A percentile compares a stretch with the other conserved stretches of the same genome.
Evolutionary conservation across 2,329 filamentous ascomycete species (phyloP).

Genomic region (Verticillium zaregamsianum): DNA sequence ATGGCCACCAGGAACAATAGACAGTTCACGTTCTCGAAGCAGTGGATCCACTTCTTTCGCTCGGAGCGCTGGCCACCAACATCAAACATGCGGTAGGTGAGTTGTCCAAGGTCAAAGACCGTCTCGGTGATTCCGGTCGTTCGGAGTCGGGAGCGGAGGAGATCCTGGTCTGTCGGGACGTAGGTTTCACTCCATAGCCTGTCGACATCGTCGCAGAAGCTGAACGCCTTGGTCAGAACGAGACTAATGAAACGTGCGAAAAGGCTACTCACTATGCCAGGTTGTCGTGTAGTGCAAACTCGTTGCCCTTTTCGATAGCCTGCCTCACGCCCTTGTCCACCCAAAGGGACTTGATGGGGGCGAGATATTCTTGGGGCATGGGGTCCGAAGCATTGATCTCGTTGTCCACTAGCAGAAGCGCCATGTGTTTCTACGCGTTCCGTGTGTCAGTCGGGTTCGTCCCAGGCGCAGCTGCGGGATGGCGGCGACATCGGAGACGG

Average conservation of each 20-base stretch:
- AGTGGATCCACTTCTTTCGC: slow-evolving; percentile 97
- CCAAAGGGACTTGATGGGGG: slow-evolving; percentile 84
- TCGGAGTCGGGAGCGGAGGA: slow-evolving; percentile 81
- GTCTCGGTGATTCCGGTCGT: slow-evolving; percentile 97
- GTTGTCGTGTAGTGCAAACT: slow-evolving; percentile 95
- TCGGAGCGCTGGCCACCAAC: slow-evolving; percentile 89
- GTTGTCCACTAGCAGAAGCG: slow-evolving; percentile 70
- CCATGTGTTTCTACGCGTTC: slow-evolving; percentile 64
- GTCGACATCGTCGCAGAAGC: slow-evolving; percentile 79
- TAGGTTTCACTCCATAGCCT: slow-evolving; percentile 73
- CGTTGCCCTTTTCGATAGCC: slow-evolving; percentile 90
- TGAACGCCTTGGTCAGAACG: slow-evolving; percentile 27
- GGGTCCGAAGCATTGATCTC: slow-evolving; percentile 80
- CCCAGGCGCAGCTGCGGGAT: background rate
- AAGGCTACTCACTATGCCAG: slow-evolving; percentile 71
- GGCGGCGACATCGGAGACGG: slow-evolving; percentile 10
- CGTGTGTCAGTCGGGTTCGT: background rate
- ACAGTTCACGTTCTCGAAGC: slow-evolving; percentile 91
- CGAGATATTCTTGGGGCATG: slow-evolving; percentile 72
- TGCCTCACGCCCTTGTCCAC: slow-evolving; percentile 75
- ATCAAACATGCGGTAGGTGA: slow-evolving; percentile 97
- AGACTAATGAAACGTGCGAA: background rate
- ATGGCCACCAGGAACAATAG: slow-evolving; percentile 92
- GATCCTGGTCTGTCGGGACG: slow-evolving; percentile 89
- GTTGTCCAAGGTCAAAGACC: slow-evolving; percentile 82